Base-by-base conservation (phyloP, 495 filamentous ascomycete genomes). In the Podospora anserina region DNA sequence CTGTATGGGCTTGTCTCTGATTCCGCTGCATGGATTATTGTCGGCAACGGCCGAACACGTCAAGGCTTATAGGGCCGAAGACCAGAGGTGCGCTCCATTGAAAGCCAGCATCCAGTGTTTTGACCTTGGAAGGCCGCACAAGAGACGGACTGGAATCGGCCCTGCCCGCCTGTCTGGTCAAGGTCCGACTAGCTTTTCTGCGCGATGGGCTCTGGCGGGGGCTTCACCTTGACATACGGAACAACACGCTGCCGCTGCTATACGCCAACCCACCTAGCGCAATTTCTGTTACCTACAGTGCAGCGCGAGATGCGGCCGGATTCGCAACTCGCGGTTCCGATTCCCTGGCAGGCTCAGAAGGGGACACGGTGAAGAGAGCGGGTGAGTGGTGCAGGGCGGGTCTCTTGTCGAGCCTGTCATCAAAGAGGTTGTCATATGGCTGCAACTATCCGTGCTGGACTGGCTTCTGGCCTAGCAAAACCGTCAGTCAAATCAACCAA, bases 1-100 rank as follows among this genome's bases (percentile, higher is more conserved):
- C 66, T 71, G 70, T 70, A 68, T 73, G 69, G 72, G 63, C 72
- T 71, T 72, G 74, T 73, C 70, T 73, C 68, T 69, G 66, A 70
- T 68, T 66, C 67, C 61, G 54, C 68, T 72, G 74, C 68, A 73
- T 70, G 64, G 70, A 58, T 61, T 75, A 63, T 49, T 75, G 69
- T 76, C 75, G 75, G 75, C 75, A 69, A 69, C 72, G 71, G 74
- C 75, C 75, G 75, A 76, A 70, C 69, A 70, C 61, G 74, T 73
- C 68, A 73, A 49, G 57, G 67, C 32, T 69, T 75, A 76, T 75
- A 76, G 76, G 72, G 65, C 76, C 72, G 76, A 76, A 70, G 72
- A 65, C 67, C 66, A 58, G 58, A 73, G 54, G 61, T 68, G 30
- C 27, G 66, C 68, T 67, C 68, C 72, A 68, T 68, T 49, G 27